A percentile compares a stretch with the other conserved stretches of the same genome.
Conservation (phyloP, 257 asterid species). For the Solanum ossicruentum region DNA sequence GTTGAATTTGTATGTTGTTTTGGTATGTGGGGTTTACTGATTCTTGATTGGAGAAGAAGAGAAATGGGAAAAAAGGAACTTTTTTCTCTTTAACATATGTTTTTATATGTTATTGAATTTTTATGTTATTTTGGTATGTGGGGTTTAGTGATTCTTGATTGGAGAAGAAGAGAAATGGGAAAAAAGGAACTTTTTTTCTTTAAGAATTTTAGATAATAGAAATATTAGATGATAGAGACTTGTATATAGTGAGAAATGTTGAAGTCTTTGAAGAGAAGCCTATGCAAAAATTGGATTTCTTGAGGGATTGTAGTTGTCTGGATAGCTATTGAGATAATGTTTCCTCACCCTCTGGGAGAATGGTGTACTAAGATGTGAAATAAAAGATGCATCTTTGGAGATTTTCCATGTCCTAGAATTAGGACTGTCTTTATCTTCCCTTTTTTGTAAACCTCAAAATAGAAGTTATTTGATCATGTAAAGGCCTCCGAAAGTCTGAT, state of each 20-base stretch:
- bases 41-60: neutral
- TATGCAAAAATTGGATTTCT: neutral
- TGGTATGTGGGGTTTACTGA: neutral
- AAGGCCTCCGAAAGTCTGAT: neutral
- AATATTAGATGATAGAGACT: neutral
- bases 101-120: neutral
- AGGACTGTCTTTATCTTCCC: neutral
- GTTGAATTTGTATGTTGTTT: neutral
- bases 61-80: neutral
- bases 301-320: neutral
- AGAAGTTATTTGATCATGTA: neutral
- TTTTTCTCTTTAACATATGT: too few relatives aligned
- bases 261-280: neutral
- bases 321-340: neutral
- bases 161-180: neutral
- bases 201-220: neutral
- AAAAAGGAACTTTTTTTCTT: neutral
- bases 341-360: neutral
- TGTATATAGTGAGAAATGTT: neutral
- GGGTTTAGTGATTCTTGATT: neutral
- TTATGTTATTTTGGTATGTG: neutral
- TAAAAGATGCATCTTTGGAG: neutral
- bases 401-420: neutral
- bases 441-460: neutral
- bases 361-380: neutral